Conservation (phyloP, 345 rosid genomes). For the Dovyalis caffra region DNA sequence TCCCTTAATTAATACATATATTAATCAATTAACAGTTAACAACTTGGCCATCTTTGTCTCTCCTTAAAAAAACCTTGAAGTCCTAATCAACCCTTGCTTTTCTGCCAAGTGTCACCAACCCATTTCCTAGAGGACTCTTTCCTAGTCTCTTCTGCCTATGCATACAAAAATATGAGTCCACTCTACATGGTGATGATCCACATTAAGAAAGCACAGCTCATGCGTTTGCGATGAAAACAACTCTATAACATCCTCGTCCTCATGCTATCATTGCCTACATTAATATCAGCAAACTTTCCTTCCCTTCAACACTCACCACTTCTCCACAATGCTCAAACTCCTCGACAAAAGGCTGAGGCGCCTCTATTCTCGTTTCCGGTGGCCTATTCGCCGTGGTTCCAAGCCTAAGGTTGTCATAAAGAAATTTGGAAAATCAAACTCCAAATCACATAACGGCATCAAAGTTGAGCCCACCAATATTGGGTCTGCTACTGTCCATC, state of each 20-base stretch:
- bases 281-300: background rate
- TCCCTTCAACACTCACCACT: conserved; percentile 10
- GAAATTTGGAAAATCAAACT: conserved; percentile 34
- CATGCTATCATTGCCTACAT: conserved; percentile 15
- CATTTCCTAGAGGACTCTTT: conserved; percentile 33
- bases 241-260: conserved; percentile 18
- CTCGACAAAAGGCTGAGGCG: conserved; percentile 45
- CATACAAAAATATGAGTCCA: background rate
- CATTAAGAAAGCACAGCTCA: background rate
- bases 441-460: conserved; percentile 19
- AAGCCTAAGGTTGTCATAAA: conserved; percentile 47
- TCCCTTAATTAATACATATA: background rate
- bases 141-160: background rate
- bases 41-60: conserved; percentile 4
- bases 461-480: conserved; percentile 7
- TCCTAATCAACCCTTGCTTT: conserved; percentile 1
- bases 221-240: background rate
- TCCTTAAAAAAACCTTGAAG: background rate
- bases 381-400: conserved; percentile 57
- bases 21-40: too few relatives aligned
- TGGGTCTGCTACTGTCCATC: conserved; percentile 47
- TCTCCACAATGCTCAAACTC: conserved; percentile 51
- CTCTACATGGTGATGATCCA: background rate
- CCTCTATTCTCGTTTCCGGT: conserved; percentile 60
- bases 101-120: conserved; percentile 47